A percentile compares a stretch with the other conserved stretches of the same genome.
Conservation (phyloP, 2,329 filamentous ascomycete genomes). For the Cryphonectria nitschkei region DNA sequence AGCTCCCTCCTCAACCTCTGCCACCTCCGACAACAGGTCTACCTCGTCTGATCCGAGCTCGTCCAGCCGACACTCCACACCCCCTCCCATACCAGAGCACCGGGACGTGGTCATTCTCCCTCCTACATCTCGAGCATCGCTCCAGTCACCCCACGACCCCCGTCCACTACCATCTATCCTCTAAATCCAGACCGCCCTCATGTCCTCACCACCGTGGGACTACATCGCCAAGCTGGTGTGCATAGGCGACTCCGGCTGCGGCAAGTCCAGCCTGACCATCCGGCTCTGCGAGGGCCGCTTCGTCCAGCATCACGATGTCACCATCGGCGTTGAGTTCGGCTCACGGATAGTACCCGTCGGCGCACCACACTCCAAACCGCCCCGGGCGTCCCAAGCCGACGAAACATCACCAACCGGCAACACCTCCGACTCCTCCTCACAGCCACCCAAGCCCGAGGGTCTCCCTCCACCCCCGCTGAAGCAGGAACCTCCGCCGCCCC, state of each 20-base stretch:
- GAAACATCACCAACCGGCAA: constrained; percentile 20
- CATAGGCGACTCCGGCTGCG: constrained; percentile 94
- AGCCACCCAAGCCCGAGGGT: constrained; percentile 39
- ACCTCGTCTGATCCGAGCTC: background rate
- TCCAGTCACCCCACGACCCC: background rate
- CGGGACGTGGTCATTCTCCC: background rate
- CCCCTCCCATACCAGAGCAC: constrained; percentile 11
- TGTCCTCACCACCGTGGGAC: constrained; percentile 81
- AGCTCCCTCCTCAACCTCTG: background rate
- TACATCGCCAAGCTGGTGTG: constrained; percentile 99
- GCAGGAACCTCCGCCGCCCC: constrained; percentile 40
- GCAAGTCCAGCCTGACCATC: constrained; percentile 92
- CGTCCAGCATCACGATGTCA: constrained; percentile 92
- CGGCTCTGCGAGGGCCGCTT: constrained; percentile 97
- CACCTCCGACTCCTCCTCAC: constrained; percentile 7
- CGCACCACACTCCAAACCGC: constrained; percentile 67
- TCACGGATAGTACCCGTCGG: constrained; percentile 91
- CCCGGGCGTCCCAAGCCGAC: constrained; percentile 27
- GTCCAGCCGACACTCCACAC: constrained; percentile 8
- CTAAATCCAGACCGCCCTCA: constrained; percentile 37
- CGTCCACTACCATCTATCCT: constrained; percentile 21
- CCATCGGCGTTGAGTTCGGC: constrained; percentile 95
- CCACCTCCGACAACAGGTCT: background rate
- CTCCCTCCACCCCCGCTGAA: constrained; percentile 57
- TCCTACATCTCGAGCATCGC: background rate